Base-by-base conservation (phyloP, 2,329 filamentous ascomycete species). In the Helminthosporium solani region DNA sequence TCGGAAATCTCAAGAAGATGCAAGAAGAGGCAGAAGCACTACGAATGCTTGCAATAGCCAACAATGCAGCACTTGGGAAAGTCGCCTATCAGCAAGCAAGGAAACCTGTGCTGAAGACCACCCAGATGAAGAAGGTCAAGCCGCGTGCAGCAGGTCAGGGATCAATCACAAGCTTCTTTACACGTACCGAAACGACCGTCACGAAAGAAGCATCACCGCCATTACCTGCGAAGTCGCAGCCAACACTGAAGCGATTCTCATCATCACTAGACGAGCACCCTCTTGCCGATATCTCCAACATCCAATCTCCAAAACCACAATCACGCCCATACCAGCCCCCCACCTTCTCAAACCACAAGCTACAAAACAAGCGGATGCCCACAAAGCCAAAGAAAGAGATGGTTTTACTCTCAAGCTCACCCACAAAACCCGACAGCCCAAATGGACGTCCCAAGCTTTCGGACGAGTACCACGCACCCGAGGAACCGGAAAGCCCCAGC, bases 141-240 rank as follows among this genome's bases (percentile, higher is more conserved):
- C 70, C 69, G 42, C 71, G 68, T 57, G 67, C 62, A 18, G 68
- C 73, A 49, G 75, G 73, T 1, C 79, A 82, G 59, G 76, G 75
- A 20, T 76, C 66, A 39, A 78, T 83, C 36, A 73, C 75, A 3
- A 75, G 63, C 46, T 82, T 81, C 64, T 82, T 82, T 54, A 64
- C 64, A 14, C 66, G 65, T 52, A 58, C 67, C 18, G 46, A 40
- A 1, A 51, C 54, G 23, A 54, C 49, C 15, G n/a, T 33, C 9
- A 12, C 40, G 20, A 25, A 48, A 33, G 31, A 28, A 9, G 28
- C 3, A 31, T 33, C 39, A 15, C 18, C 50, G n/a, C 40, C 33
- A 21, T 16, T 16, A 37, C 37, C 25, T 15, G 27, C 36, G 37
- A 50, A 45, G 18, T 19, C 33, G n/a, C n/a, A n/a, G 3, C 48